Evolutionary conservation across 441 rosid species (phyloP), one percentile per base, ranked within the genome.

Genomic region (Pelargonium fulgidum): DNA sequence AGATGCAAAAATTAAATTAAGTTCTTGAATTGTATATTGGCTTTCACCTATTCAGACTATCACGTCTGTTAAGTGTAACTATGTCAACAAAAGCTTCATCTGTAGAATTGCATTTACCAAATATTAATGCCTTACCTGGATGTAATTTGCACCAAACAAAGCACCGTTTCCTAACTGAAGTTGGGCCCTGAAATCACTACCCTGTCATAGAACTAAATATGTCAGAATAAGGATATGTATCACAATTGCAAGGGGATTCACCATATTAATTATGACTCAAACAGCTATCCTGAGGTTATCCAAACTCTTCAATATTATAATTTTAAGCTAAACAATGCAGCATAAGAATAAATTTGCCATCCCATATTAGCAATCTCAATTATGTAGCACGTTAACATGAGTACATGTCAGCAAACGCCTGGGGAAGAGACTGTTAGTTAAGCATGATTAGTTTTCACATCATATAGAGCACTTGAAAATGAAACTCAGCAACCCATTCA

Each of bases 121-220:
- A 41, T 16, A 3, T n/a, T 13, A n/a, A 64, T 16, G 17, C 63
- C 45, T 59, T 78, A 88, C 99, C 97, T 91, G 99, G 75, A 93
- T 89, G 81, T 93, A 93, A 80, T 81, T 91, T 59, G 95, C 95
- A 72, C 99, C 97, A 75, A 93, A 75, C 70, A 93, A 77, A 62
- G 92, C 89, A 78, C 89, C 92, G 74, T 87, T 88, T 64, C 95
- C 97, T 56, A 88, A 70, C 63, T 93, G 97, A 79, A 93, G 76
- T 72, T 93, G 99, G 54, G 87, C 75, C 82, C 93, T 81, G 84
- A 80, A 91, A 75, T 93, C 97, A 69, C 78, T 83, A 48, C 97
- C 97, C 99, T 94, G 81, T 10, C 26, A 39, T 14, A 17, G 66
- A 50, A 65, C n/a, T 48, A n/a, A 64, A 62, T 42, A 26, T 64